Conservation (phyloP, 768 basidiomycete species). For the Hirschioporus abietinus region DNA sequence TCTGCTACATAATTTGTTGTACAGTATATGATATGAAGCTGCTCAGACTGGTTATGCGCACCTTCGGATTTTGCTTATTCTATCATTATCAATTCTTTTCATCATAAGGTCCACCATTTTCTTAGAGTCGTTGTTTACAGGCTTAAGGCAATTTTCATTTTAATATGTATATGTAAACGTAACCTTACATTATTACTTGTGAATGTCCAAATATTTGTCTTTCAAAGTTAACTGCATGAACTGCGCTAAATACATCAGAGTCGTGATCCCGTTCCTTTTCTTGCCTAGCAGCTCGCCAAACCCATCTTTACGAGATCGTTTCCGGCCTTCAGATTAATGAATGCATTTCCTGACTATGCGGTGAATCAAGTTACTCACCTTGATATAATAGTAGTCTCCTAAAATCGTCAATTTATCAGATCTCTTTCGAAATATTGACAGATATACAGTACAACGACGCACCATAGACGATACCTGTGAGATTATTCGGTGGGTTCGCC, state of each 20-base stretch:
- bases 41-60: not conserved
- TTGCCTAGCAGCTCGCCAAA: slow-evolving; percentile 31
- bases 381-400: slow-evolving; percentile 65
- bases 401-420: slow-evolving; percentile 5
- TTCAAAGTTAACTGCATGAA: no score
- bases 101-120: not conserved
- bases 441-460: slow-evolving; percentile 8
- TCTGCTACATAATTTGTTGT: no score
- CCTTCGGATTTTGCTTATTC: not conserved
- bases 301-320: slow-evolving; percentile 45
- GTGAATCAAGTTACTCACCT: slow-evolving; percentile 5
- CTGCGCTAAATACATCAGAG: no score
- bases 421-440: not conserved
- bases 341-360: not conserved
- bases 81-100: not conserved
- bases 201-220: no score
- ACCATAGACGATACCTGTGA: slow-evolving; percentile 61
- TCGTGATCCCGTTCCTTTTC: no score
- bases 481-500: slow-evolving; percentile 38
- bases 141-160: no score
- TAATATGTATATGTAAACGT: no score
- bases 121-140: no score
- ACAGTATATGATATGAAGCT: no score
- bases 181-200: not conserved
- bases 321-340: slow-evolving; percentile 28